Evolutionary conservation across 1,139 yeast genomes (phyloP).

Genomic region (Hyphopichia buzzinii): DNA sequence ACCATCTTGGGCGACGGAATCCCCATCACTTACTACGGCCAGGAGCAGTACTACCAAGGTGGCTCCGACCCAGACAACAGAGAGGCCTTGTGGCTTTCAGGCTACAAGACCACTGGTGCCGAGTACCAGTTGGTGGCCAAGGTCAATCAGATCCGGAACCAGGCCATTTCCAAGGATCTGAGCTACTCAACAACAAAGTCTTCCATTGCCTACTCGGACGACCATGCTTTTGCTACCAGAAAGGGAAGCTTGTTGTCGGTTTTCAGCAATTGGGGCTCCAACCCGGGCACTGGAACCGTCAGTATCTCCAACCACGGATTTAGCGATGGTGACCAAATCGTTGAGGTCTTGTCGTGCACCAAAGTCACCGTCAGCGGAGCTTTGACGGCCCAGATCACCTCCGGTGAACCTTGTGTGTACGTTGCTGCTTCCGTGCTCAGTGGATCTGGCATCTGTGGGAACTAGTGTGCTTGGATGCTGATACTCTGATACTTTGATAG

Average conservation of each 20-base stretch:
- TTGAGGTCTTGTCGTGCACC: conserved; percentile 2
- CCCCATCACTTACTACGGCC: conserved; percentile 5
- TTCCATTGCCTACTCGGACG: not conserved
- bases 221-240: conserved; percentile 3
- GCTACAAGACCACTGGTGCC: conserved; percentile 1
- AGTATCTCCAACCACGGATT: conserved; percentile 1
- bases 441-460: conserved; percentile 2
- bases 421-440: not conserved
- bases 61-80: conserved; percentile 3
- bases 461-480: too few relatives aligned
- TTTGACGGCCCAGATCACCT: not conserved
- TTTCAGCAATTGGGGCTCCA: conserved; percentile 3
- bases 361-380: not conserved
- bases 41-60: conserved; percentile 2
- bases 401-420: conserved; percentile 1
- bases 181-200: conserved; percentile 1
- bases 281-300: not conserved
- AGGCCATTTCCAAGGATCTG: conserved; percentile 1
- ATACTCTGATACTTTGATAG: too few relatives aligned
- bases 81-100: conserved; percentile 4
- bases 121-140: conserved; percentile 1
- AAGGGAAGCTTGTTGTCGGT: conserved; percentile 2
- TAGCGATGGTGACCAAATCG: not conserved
- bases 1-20: conserved; percentile 3
- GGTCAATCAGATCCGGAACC: conserved; percentile 2